Base-by-base conservation (phyloP, 139 green algal species). In the Picochlorum sp. region DNA sequence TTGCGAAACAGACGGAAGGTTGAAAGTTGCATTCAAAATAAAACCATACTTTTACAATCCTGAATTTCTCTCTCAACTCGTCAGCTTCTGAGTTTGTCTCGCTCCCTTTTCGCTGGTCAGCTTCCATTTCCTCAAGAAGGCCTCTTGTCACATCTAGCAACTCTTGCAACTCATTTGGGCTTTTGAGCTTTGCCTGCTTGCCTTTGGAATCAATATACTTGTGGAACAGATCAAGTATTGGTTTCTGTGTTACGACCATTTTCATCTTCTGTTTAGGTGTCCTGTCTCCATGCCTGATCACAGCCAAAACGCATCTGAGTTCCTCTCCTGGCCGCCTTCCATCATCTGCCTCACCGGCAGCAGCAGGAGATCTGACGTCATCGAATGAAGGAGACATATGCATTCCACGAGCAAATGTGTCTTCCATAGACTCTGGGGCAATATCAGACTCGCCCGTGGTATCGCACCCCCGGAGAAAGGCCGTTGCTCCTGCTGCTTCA, bases 251-350 rank as follows among this genome's bases (percentile, higher is more conserved):
- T 14, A 97, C 74, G 30, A 73, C 77, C 70, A 97, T 76, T 74
- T 96, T 96, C 72, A 98, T 84, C 75, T 97, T 98, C 64, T 97
- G 89, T 70, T 99, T 99, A n/a, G 93, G 93, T 5, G 93, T 99
- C 45, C 93, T 81, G 75, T 99, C 93, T 1, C 84, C 78, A 58
- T 82, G 71, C 4, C 93, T 74, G 2, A 96, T 76, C 30, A 99
- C 83, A 1, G 88, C 87, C 49, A 99, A 77, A 30, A 99, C 87
- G 67, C 86, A 95, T 7, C 92, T 77, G 62, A 97, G 76, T 81
- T 97, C 91, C 54, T 91, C 81, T 9, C 62, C 64, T 20, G 59
- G 29, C 12, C 33, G 55, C 4, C 10, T 24, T 4, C 16, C 39
- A 35, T 68, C 70, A 9, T 60, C 69, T 24, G 64, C 59, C 12